A percentile compares a stretch with the other conserved stretches of the same genome.
phyloP scores from a whole-genome alignment of 2,329 filamentous ascomycete genomes.

The Xylariaceae sp. region DNA sequence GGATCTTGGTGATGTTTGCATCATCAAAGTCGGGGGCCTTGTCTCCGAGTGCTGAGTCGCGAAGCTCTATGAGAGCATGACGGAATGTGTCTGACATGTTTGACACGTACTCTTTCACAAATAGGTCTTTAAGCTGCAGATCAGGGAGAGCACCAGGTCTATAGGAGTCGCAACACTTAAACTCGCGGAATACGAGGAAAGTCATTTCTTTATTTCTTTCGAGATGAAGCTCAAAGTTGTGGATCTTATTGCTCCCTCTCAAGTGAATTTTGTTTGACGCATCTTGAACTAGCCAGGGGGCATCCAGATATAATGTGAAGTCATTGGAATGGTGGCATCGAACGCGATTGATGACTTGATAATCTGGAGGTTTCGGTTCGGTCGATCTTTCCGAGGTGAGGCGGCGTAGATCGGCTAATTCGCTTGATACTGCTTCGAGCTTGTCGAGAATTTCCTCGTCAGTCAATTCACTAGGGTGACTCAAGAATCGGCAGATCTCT shows the following conservation, averaged over 20 bases:
- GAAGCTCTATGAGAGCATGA: constrained; percentile 1
- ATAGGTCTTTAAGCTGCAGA: neutral
- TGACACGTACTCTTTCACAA: constrained; percentile 5
- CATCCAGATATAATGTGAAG: constrained; percentile 3
- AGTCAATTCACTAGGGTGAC: neutral
- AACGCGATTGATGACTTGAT: constrained; percentile 4
- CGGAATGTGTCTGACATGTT: constrained; percentile 5
- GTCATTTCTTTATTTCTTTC: constrained; percentile 8
- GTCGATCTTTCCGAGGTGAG: neutral
- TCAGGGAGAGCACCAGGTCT: neutral
- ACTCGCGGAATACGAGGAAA: constrained; percentile 6
- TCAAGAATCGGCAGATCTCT: constrained; percentile 6
- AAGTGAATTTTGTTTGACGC: constrained; percentile 5
- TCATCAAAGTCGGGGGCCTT: neutral
- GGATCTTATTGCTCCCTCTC: constrained; percentile 9
- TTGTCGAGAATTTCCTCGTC: constrained; percentile 6
- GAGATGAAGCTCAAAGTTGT: constrained; percentile 6
- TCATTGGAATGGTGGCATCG: constrained; percentile 1
- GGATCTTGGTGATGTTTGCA: neutral
- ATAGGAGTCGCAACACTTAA: constrained; percentile 1
- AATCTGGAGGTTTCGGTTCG: constrained; percentile 2
- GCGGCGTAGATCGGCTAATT: constrained; percentile 2
- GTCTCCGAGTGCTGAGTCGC: neutral
- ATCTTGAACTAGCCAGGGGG: constrained; percentile 5
- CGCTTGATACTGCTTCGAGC: constrained; percentile 2